Conservation (phyloP, 441 rosid species). For the Flueggea neowawraea region DNA sequence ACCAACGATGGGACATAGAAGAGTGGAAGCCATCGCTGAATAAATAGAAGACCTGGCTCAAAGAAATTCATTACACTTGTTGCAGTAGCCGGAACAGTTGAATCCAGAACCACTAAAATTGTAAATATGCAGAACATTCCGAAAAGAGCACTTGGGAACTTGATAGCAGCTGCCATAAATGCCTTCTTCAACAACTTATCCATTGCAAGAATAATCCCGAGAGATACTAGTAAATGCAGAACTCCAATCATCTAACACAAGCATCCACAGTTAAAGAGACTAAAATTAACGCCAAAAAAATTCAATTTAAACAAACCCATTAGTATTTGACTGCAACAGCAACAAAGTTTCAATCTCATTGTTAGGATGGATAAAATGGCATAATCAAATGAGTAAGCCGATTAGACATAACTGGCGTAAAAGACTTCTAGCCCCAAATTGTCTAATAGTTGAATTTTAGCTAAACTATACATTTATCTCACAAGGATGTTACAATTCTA, state of each 20-base stretch:
- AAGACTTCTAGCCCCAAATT: no score
- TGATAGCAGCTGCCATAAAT: conserved; percentile 78
- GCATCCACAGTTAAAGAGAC: background rate
- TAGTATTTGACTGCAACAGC: no score
- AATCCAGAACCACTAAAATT: conserved; percentile 63
- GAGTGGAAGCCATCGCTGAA: conserved; percentile 97
- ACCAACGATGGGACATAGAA: conserved; percentile 96
- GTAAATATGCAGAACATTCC: conserved; percentile 99
- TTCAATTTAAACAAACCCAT: background rate
- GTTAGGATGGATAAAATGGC: no score
- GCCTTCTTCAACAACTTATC: conserved; percentile 73
- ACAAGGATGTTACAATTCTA: no score
- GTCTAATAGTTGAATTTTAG: no score
- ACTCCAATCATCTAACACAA: conserved; percentile 52
- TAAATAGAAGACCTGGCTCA: conserved; percentile 80
- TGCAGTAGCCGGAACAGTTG: conserved; percentile 68
- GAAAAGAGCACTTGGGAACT: conserved; percentile 95
- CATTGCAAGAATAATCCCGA: conserved; percentile 73
- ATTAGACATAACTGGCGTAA: no score
- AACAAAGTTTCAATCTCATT: no score
- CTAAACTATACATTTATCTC: no score
- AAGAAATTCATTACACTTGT: conserved; percentile 69
- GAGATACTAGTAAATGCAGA: conserved; percentile 68
- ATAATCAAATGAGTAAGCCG: no score
- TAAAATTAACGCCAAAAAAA: background rate